Base-by-base conservation (phyloP, 1,284 basidiomycete species). In the Puccinia novopanici region DNA sequence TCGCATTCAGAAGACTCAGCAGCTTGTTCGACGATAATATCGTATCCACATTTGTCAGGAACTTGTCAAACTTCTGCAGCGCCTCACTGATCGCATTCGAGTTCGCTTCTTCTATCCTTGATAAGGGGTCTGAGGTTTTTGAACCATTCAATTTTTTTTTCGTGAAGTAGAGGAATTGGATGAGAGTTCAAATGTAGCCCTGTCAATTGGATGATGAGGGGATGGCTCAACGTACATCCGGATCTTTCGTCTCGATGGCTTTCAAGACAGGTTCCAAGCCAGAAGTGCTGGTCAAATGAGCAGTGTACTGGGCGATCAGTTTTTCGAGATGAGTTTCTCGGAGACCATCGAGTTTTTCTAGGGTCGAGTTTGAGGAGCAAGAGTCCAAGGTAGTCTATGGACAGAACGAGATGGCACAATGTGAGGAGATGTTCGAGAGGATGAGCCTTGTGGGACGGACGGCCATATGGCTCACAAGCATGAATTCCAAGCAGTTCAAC, bases 221-320 rank as follows among this genome's bases (percentile, higher is more conserved):
- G 52, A 34, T 10, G n/a, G n/a, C n/a, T n/a, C 34, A 22, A 87
- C 90, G 84, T 84, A 92, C 91, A 55, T 89, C 88, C 42, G 87
- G 84, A 54, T 88, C 87, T 50, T 89, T 89, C 15, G 88, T 88
- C 37, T 89, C 87, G 83, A 91, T 88, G 0, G 90, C 89, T 75
- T 87, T 87, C 70, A 91, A 88, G 15, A 92, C 88, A 17, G 90
- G 88, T n/a, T 88, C 87, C 0, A 97, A 88, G 2, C 92, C 93
- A 45, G 91, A 90, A 79, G 93, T 92, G 50, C 87, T 87, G 81
- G 95, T 89, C 50, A 95, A 88, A 79, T 89, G 89, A 70, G 88
- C 87, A 83, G 91, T 93, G 93, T 96, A 85, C 27, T 73, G 61
- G 9, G 37, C n/a, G 34, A 48, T 34, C 19, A 80, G 50, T 17